phyloP scores from a whole-genome alignment of 352 stramenopile genomes.

The Pythium graminicola region DNA sequence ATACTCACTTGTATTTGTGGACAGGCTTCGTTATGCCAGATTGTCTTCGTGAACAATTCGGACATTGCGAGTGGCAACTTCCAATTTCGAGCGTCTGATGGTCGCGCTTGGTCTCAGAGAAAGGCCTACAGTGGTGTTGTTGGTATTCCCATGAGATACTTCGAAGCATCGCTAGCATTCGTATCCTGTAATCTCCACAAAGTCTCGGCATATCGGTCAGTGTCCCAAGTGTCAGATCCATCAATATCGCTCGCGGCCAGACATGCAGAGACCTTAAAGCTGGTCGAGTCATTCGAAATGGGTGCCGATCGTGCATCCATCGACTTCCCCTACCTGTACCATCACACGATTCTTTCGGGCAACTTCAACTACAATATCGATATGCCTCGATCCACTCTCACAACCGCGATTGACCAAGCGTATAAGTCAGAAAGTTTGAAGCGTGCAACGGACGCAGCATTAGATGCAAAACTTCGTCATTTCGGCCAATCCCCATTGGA shows the following conservation, averaged over 20 bases:
- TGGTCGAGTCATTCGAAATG: conserved; percentile 80
- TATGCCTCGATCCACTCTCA: conserved; percentile 32
- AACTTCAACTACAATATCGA: conserved; percentile 80
- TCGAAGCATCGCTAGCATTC: conserved; percentile 80
- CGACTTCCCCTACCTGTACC: conserved; percentile 80
- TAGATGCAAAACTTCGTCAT: conserved; percentile 53
- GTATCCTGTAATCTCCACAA: conserved; percentile 69
- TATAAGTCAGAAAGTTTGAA: conserved; percentile 68
- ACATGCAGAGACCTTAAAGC: conserved; percentile 44
- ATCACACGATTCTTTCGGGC: conserved; percentile 75
- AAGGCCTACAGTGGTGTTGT: conserved; percentile 77
- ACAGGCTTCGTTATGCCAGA: conserved; percentile 68
- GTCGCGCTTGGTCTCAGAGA: conserved; percentile 62
- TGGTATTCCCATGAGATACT: conserved; percentile 75
- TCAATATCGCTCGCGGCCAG: conserved; percentile 38
- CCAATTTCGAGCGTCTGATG: conserved; percentile 56
- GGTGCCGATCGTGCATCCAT: conserved; percentile 61
- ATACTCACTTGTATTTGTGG: neutral
- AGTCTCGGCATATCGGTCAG: conserved; percentile 20
- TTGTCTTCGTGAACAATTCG: conserved; percentile 82
- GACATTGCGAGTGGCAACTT: conserved; percentile 79
- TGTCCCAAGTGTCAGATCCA: conserved; percentile 18
- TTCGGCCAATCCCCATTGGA: conserved; percentile 18
- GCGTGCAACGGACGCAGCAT: conserved; percentile 45
- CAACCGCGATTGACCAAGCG: conserved; percentile 52